A percentile compares a stretch with the other conserved stretches of the same genome.
Conservation (phyloP, 2,329 filamentous ascomycete genomes). For the Monilinia vaccinii-corymbosi region DNA sequence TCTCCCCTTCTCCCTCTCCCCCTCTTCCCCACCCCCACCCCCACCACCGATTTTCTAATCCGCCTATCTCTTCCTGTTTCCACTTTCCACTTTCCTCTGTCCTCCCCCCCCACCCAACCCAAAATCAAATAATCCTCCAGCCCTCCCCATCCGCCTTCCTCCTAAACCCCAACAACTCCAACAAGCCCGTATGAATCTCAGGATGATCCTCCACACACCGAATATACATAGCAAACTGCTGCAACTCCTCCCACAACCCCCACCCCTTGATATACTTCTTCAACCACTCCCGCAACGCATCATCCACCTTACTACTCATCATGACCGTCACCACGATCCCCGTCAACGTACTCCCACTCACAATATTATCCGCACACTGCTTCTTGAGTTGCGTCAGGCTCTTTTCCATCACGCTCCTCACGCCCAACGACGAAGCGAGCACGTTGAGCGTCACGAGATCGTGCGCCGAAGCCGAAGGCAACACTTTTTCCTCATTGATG, state of each 20-base stretch:
- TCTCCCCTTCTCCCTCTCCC: not conserved
- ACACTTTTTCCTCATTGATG: conserved; percentile 22
- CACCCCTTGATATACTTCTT: conserved; percentile 12
- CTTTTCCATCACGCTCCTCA: conserved; percentile 18
- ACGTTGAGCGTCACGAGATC: conserved; percentile 25
- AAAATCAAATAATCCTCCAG: conserved; percentile 15
- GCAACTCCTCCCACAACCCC: not conserved
- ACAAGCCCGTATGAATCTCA: conserved; percentile 11
- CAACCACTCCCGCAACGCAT: conserved; percentile 19
- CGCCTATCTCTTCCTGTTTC: accelerated
- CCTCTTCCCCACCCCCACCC: not conserved
- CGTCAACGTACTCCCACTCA: conserved; percentile 2
- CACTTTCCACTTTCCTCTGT: not conserved
- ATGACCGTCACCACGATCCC: conserved; percentile 16
- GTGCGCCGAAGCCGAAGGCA: conserved; percentile 11
- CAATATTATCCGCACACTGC: conserved; percentile 1
- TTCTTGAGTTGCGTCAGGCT: conserved; percentile 16
- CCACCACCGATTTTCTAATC: not conserved
- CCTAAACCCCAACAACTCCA: conserved; percentile 14
- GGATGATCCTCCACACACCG: conserved; percentile 8
- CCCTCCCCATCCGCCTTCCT: conserved; percentile 7
- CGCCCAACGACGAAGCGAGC: conserved; percentile 15
- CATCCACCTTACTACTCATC: conserved; percentile 20
- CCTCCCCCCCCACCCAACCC: no score
- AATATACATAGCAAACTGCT: not conserved